phyloP scores from a whole-genome alignment of 345 rosid genomes.

The Capsella bursapastoris region DNA sequence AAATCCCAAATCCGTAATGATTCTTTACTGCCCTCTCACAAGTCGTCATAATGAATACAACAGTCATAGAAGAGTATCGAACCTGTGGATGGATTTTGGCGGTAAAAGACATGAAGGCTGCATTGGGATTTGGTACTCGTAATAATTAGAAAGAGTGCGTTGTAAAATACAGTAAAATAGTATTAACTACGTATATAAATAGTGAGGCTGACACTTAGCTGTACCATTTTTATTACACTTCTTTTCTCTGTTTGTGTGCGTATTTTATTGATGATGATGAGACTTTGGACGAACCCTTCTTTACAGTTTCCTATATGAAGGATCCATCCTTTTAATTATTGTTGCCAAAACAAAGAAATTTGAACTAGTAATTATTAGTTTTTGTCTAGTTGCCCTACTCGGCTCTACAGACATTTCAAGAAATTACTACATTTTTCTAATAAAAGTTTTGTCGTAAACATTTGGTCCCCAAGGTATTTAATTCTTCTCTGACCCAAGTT shows the following conservation, averaged over 20 bases:
- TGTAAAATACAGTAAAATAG: no score
- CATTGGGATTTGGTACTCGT: slow-evolving; percentile 43
- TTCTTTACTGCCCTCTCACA: background rate
- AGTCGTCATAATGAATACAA: background rate
- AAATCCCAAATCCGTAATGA: background rate
- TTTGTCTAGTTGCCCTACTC: slow-evolving; percentile 22
- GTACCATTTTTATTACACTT: slow-evolving; percentile 27
- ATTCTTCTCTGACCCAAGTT: slow-evolving; percentile 17
- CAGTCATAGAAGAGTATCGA: slow-evolving; percentile 2
- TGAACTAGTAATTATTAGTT: slow-evolving; percentile 18
- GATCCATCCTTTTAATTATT: background rate
- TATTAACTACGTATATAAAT: slow-evolving; percentile 16
- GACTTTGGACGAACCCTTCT: slow-evolving; percentile 36
- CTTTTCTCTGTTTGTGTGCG: background rate
- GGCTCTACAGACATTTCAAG: slow-evolving; percentile 14
- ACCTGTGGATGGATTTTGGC: slow-evolving; percentile 29
- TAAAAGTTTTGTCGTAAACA: background rate
- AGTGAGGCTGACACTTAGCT: slow-evolving; percentile 36
- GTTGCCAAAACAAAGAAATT: background rate
- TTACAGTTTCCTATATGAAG: slow-evolving; percentile 21
- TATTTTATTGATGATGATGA: slow-evolving; percentile 32
- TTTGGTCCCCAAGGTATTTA: slow-evolving; percentile 22
- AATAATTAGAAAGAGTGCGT: slow-evolving; percentile 39
- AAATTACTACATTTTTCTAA: background rate
- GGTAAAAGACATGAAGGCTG: slow-evolving; percentile 38